phyloP scores from a whole-genome alignment of 148 eudicot genomes.

The Chenopodium berlandieri region DNA sequence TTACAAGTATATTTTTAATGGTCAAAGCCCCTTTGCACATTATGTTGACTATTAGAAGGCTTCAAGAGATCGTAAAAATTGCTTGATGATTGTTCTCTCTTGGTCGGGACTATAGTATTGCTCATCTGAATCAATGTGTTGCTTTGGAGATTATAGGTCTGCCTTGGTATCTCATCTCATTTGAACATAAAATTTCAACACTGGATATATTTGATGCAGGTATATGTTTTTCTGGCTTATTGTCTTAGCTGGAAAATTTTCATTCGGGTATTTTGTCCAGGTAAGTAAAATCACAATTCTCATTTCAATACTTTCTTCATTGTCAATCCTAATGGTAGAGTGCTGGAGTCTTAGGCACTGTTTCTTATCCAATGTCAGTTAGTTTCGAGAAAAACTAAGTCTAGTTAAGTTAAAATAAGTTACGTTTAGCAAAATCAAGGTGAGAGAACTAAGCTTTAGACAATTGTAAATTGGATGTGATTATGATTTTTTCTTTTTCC shows the following conservation, averaged over 20 bases:
- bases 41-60: too few relatives aligned
- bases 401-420: too few relatives aligned
- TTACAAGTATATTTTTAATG: too few relatives aligned
- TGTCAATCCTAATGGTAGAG: neutral
- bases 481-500: constrained; percentile 10
- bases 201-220: constrained; percentile 44
- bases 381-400: too few relatives aligned
- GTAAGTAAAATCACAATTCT: constrained; percentile 36
- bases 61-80: too few relatives aligned
- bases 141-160: neutral
- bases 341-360: neutral
- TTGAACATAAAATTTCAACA: neutral
- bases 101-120: neutral
- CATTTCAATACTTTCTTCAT: neutral
- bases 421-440: too few relatives aligned
- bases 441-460: neutral
- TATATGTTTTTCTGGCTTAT: constrained; percentile 84
- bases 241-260: constrained; percentile 73
- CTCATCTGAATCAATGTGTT: neutral
- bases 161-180: neutral
- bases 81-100: neutral
- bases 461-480: neutral
- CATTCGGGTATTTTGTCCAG: constrained; percentile 85
- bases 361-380: too few relatives aligned
- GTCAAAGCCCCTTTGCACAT: neutral